Conservation (phyloP, 2,329 filamentous ascomycete species). For the Apiospora koreana region DNA sequence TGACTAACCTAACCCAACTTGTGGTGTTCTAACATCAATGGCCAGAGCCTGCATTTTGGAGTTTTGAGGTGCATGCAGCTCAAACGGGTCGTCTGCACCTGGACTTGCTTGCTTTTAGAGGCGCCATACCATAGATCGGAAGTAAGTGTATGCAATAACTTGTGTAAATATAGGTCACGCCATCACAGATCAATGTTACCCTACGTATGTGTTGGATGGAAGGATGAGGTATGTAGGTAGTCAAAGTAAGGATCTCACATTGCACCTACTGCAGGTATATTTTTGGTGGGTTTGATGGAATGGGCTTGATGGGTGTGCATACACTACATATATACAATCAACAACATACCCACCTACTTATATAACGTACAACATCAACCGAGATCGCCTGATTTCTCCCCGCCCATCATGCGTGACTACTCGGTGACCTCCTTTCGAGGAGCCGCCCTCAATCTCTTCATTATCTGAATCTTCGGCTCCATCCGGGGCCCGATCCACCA, state of each 20-base stretch:
- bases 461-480: constrained; percentile 54
- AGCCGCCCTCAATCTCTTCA: constrained; percentile 38
- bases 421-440: constrained; percentile 28
- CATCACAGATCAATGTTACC: not conserved
- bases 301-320: too few species aligned
- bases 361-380: not conserved
- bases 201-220: not conserved
- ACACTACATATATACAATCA: not conserved
- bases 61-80: not conserved
- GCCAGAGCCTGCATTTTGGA: not conserved
- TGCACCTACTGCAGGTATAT: not conserved
- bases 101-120: not conserved
- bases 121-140: not conserved
- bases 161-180: constrained; percentile 1
- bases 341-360: not conserved
- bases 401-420: constrained; percentile 14
- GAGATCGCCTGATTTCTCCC: not conserved
- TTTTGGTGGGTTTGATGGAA: not conserved
- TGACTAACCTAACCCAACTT: not conserved
- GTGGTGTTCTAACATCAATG: not conserved
- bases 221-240: not conserved
- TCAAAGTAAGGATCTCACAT: too few species aligned
- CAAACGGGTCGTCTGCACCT: constrained; percentile 2
- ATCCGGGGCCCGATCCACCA: constrained; percentile 68
- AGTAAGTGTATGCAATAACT: not conserved